Evolutionary conservation across 495 filamentous ascomycete species (phyloP), one percentile per base, ranked within the genome.

Genomic region (Schizothecium vesticola): DNA sequence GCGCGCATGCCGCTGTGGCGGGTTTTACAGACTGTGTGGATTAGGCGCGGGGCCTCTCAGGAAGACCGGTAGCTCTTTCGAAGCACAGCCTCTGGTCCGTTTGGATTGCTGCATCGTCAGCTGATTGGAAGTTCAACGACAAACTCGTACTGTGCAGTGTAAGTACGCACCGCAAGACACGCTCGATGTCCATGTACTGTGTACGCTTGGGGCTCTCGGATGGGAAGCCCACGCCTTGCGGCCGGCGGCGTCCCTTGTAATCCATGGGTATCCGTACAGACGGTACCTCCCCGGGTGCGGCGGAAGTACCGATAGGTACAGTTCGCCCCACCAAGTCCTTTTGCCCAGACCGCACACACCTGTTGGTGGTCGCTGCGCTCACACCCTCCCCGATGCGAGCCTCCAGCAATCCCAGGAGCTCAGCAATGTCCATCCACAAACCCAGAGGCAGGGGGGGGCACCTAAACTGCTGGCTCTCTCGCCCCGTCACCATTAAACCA

Each of bases 1-100:
- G 64, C 36, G 61, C 60, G 58, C 59, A 56, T 65, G 64, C 70
- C 56, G 70, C 61, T 36, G 28, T 66, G 21, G 66, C 61, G 67
- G 71, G 66, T 66, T 69, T 56, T 10, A 28, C 36, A 33, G 61
- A 51, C 43, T 51, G 66, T 28, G 63, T 26, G 62, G 59, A 68
- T 68, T 64, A 65, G 67, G 63, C 67, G 28, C 61, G 56, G 56
- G 61, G 56, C 55, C 55, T 63, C 59, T 63, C 19, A 33, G 22
- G 36, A 31, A 3, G 23, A 16, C 7, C 24, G 55, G 61, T n/a
- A 65, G 58, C 58, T 56, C 43, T n/a, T 51, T 51, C 43, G 43
- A 51, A 51, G 43, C 16, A 51, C 43, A 51, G 43, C 43, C 43
- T 51, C n/a, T 51, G 43, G 43, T 51, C 43, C 43, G 43, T n/a